Evolutionary conservation across 495 filamentous ascomycete species (phyloP).

Genomic region (Zalerion maritima): DNA sequence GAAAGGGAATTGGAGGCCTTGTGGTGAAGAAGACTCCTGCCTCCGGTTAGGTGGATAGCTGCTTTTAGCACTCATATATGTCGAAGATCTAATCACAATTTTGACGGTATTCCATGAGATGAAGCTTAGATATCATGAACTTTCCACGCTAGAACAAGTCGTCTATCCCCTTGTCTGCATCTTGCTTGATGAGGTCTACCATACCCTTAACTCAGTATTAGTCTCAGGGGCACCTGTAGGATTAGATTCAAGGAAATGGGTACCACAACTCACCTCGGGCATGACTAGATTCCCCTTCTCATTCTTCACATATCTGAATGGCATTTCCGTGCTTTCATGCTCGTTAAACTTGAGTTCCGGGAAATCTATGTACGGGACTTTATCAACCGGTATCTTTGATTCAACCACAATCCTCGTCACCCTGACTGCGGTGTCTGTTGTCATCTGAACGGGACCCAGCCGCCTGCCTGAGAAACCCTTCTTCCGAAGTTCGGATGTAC

Average conservation of each 20-base stretch:
- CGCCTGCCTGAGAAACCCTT: conserved; percentile 83
- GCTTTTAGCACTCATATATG: background rate
- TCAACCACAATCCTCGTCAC: conserved; percentile 84
- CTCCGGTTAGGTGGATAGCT: background rate
- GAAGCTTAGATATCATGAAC: background rate
- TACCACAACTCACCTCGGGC: conserved; percentile 52
- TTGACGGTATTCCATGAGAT: background rate
- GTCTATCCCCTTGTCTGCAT: conserved; percentile 80
- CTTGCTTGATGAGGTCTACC: conserved; percentile 83
- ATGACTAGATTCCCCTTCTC: conserved; percentile 66
- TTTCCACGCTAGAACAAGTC: conserved; percentile 51
- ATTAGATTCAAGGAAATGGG: background rate
- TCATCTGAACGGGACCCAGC: conserved; percentile 92
- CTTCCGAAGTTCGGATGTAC: conserved; percentile 80
- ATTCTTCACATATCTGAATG: conserved; percentile 82
- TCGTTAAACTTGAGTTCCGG: conserved; percentile 81
- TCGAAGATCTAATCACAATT: too few relatives aligned
- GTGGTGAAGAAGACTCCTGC: too few relatives aligned
- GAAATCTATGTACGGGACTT: conserved; percentile 70
- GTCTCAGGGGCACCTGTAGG: background rate
- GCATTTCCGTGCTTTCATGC: conserved; percentile 91
- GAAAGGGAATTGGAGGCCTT: too few relatives aligned
- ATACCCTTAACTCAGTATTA: conserved; percentile 49
- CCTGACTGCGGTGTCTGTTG: conserved; percentile 89
- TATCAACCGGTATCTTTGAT: conserved; percentile 54